A percentile compares a stretch with the other conserved stretches of the same genome.
These are phyloP conservation scores for Steccherinum ochraceum DNA, from an alignment of 768 basidiomycete genomes.

Conservation along the genomic window DNA sequence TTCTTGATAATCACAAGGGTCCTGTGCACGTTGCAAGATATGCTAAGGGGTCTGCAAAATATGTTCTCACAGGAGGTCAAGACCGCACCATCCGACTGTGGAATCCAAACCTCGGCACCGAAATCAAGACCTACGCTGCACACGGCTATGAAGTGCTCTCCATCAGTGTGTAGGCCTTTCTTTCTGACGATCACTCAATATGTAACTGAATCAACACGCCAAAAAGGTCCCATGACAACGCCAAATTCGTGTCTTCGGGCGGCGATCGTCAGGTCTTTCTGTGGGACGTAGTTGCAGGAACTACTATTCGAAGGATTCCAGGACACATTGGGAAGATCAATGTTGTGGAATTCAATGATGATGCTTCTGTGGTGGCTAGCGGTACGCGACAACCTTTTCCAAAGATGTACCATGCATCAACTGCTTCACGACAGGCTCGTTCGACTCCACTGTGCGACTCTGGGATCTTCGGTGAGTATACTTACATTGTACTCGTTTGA, in stretches of 20 bases:
- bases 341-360: slow-evolving; percentile 83
- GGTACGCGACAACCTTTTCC: slow-evolving; percentile 48
- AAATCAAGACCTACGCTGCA: slow-evolving; percentile 86
- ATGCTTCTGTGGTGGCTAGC: slow-evolving; percentile 82
- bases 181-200: background rate
- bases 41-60: slow-evolving; percentile 82
- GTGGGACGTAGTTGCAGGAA: slow-evolving; percentile 92
- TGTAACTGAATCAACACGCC: background rate
- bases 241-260: slow-evolving; percentile 88
- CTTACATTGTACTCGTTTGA: background rate
- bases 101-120: slow-evolving; percentile 81
- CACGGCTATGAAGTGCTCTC: slow-evolving; percentile 96
- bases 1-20: slow-evolving; percentile 66
- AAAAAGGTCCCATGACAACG: slow-evolving; percentile 88
- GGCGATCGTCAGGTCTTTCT: slow-evolving; percentile 91
- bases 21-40: slow-evolving; percentile 90
- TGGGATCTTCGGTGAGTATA: slow-evolving; percentile 84
- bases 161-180: slow-evolving; percentile 74
- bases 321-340: slow-evolving; percentile 92
- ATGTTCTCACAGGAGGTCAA: slow-evolving; percentile 89
- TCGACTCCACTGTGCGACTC: slow-evolving; percentile 82
- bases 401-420: background rate
- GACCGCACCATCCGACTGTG: slow-evolving; percentile 87
- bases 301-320: slow-evolving; percentile 73
- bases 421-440: slow-evolving; percentile 51